A percentile compares a stretch with the other conserved stretches of the same genome.
phyloP scores from a whole-genome alignment of 2,329 filamentous ascomycete species.

The Fusarium newnesense region DNA sequence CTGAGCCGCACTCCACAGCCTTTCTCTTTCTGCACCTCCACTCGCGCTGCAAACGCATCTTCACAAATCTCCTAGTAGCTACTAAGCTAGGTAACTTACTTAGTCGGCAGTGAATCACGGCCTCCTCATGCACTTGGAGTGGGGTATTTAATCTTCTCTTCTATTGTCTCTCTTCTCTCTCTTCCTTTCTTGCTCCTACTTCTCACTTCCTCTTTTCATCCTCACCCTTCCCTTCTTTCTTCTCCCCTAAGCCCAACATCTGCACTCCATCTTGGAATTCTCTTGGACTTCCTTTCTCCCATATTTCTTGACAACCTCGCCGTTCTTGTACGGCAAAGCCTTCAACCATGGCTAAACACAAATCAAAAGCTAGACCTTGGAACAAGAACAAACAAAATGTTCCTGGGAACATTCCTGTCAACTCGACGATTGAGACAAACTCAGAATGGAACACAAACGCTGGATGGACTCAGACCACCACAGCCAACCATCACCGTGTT shows the following conservation, averaged over 20 bases:
- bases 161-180: neutral
- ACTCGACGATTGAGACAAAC: neutral
- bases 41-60: neutral
- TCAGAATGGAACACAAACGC: neutral
- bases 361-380: neutral
- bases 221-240: neutral
- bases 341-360: neutral
- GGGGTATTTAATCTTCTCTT: neutral
- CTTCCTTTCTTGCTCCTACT: neutral
- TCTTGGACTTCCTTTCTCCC: neutral
- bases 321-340: neutral
- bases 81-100: neutral
- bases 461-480: neutral
- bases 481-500: neutral
- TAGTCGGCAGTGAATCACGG: conserved; percentile 9
- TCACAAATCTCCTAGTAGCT: neutral
- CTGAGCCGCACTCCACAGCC: neutral
- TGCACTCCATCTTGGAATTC: neutral
- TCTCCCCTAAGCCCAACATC: neutral
- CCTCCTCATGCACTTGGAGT: neutral
- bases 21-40: neutral
- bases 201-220: neutral
- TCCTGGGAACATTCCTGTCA: neutral
- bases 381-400: neutral
- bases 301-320: neutral